Conservation (phyloP, 139 green algal genomes). For the Tetradesmus obliquus region DNA sequence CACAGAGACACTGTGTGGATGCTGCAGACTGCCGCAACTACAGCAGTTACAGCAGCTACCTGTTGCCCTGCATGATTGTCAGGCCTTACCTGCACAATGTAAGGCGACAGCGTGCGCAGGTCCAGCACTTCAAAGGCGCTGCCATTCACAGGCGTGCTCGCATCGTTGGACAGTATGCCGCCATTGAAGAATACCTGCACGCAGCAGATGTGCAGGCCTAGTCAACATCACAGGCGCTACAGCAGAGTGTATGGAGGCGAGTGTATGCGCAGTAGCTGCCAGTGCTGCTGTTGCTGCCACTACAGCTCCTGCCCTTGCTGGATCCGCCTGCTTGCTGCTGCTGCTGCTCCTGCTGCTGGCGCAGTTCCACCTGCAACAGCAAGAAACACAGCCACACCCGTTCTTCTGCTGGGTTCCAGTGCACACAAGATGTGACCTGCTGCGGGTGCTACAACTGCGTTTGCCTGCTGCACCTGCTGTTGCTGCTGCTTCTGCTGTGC, state of each 20-base stretch:
- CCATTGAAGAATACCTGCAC: constrained; percentile 42
- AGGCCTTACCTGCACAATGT: neutral
- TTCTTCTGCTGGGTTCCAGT: no score
- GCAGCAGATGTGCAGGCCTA: neutral
- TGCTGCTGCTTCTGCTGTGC: neutral
- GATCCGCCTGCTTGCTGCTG: neutral
- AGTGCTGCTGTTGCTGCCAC: no score
- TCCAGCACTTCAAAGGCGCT: constrained; percentile 31
- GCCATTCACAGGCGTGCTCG: constrained; percentile 33
- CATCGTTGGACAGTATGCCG: constrained; percentile 30
- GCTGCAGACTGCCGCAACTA: no score
- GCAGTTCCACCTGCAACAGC: no score
- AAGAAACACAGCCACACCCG: no score
- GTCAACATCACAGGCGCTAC: neutral
- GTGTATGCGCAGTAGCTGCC: neutral
- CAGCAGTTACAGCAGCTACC: no score
- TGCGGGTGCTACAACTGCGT: neutral
- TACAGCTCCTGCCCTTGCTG: no score
- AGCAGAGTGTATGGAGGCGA: neutral
- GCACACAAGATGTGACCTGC: no score
- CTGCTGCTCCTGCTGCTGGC: neutral
- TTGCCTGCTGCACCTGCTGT: neutral
- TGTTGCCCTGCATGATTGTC: no score
- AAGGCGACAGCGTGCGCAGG: constrained; percentile 32
- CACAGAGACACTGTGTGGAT: no score